Conservation (phyloP, 2,329 filamentous ascomycete genomes). For the Pyricularia sp. region DNA sequence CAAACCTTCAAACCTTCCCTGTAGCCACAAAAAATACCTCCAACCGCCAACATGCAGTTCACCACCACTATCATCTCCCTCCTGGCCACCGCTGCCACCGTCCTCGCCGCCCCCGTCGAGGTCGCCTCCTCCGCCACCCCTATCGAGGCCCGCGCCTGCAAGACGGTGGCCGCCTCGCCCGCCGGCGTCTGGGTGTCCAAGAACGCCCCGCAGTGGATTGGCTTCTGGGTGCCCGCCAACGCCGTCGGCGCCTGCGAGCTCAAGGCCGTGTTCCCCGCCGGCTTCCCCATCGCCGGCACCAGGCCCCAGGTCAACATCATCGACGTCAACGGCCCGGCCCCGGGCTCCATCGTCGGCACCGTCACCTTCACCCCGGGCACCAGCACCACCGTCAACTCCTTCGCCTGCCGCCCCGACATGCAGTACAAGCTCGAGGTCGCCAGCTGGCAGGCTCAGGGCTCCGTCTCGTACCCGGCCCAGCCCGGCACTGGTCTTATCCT, state of each 20-base stretch:
- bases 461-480: conserved; percentile 6
- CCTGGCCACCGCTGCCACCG: conserved; percentile 8
- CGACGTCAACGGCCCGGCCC: conserved; percentile 12
- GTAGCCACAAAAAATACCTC: neutral
- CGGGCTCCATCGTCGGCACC: conserved; percentile 16
- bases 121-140: conserved; percentile 1
- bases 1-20: too few relatives aligned
- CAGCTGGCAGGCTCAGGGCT: conserved; percentile 4
- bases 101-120: conserved; percentile 5
- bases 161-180: conserved; percentile 3
- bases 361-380: conserved; percentile 13
- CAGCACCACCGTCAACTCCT: conserved; percentile 14
- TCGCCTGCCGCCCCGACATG: conserved; percentile 16
- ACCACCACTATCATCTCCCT: conserved; percentile 11
- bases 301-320: conserved; percentile 11
- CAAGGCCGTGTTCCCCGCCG: conserved; percentile 16
- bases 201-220: conserved; percentile 8
- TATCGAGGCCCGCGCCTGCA: conserved; percentile 8
- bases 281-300: conserved; percentile 13
- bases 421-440: conserved; percentile 14
- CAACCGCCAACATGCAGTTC: conserved; percentile 17
- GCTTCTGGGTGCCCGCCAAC: conserved; percentile 12
- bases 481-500: conserved; percentile 5
- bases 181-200: conserved; percentile 5
- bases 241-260: conserved; percentile 17